These are phyloP conservation scores for Actinomortierella ambigua DNA, from an alignment of 371 early-diverging fungal species.

Conservation along the genomic window DNA sequence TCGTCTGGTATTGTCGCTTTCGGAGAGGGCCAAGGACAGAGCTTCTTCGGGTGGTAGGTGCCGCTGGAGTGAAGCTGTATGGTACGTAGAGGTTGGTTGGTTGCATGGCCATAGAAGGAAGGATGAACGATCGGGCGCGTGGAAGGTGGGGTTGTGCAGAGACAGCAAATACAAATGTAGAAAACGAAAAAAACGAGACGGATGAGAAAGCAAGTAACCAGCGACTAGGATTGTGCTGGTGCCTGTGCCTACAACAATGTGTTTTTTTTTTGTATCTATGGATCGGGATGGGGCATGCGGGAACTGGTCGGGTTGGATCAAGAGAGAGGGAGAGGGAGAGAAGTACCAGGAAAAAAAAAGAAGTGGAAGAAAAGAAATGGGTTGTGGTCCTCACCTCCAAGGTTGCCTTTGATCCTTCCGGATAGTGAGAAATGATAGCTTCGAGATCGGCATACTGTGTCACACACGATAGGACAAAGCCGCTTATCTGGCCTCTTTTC, in stretches of 20 bases:
- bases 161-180: neutral
- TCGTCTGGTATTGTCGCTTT: constrained; percentile 33
- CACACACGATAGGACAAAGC: neutral
- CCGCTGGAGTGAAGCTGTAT: constrained; percentile 11
- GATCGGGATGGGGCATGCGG: no score
- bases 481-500: neutral
- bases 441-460: constrained; percentile 17
- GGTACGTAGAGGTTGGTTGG: neutral
- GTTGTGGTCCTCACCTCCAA: constrained; percentile 24
- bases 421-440: constrained; percentile 12
- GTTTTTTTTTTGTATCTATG: neutral
- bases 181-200: neutral
- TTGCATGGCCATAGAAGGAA: neutral
- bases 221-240: neutral
- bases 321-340: neutral
- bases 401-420: constrained; percentile 23
- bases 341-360: neutral
- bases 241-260: neutral
- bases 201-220: neutral
- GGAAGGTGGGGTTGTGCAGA: neutral
- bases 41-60: constrained; percentile 1
- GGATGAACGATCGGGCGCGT: neutral
- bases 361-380: neutral
- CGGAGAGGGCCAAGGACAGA: constrained; percentile 22
- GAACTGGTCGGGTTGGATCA: no score